Evolutionary conservation across 2,329 filamentous ascomycete species (phyloP).

Genomic region (Sordariomycetes sp.): DNA sequence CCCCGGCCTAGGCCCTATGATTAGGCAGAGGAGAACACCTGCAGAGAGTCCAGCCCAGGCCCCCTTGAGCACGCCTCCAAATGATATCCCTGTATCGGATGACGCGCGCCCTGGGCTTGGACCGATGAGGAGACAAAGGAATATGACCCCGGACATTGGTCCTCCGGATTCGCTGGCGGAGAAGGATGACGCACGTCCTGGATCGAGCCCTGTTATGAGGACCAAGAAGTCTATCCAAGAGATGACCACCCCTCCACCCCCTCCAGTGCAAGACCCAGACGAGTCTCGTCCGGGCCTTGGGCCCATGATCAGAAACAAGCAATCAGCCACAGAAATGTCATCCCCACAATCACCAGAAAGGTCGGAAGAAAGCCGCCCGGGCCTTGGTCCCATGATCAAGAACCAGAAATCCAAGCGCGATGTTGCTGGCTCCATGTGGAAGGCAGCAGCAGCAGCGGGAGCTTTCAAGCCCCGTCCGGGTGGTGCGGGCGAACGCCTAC

Average conservation of each 20-base stretch:
- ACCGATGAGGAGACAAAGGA: not conserved
- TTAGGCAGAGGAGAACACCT: slow-evolving; percentile 32
- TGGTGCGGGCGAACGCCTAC: slow-evolving; percentile 69
- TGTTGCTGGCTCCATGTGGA: slow-evolving; percentile 64
- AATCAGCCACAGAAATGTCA: not conserved
- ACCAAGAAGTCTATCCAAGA: not conserved
- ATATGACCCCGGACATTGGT: not conserved
- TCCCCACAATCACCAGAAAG: slow-evolving; percentile 1
- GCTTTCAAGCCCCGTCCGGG: slow-evolving; percentile 78
- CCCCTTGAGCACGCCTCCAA: not conserved
- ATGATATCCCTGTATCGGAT: not conserved
- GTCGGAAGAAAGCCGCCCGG: not conserved
- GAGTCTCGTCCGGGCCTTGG: slow-evolving; percentile 59
- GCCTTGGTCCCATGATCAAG: slow-evolving; percentile 4
- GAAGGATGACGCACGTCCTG: not conserved
- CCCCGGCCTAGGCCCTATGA: slow-evolving; percentile 83
- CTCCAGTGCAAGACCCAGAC: slow-evolving; percentile 14
- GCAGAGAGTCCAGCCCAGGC: not conserved
- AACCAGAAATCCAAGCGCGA: slow-evolving; percentile 55
- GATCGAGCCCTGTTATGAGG: not conserved
- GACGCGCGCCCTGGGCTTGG: not conserved
- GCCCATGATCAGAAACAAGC: slow-evolving; percentile 66
- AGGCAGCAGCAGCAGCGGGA: slow-evolving; percentile 53
- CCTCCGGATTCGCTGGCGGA: not conserved
- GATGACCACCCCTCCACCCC: not conserved